Evolutionary conservation across 805 yeast species (phyloP).

Genomic region (Nakazawaea wickerhamii): DNA sequence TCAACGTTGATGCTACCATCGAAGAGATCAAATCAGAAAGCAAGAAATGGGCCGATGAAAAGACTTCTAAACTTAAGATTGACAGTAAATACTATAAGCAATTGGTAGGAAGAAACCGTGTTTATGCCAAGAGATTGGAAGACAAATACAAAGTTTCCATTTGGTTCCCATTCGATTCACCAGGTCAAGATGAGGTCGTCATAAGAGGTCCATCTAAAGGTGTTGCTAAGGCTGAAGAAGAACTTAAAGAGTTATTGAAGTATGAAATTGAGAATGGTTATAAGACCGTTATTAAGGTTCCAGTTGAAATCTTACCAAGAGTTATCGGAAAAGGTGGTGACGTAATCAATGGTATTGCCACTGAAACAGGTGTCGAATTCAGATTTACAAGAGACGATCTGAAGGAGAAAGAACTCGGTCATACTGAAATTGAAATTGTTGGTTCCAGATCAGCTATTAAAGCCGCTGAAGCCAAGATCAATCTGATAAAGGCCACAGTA

Average conservation of each 20-base stretch:
- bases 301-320: constrained; percentile 69
- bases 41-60: constrained; percentile 80
- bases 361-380: constrained; percentile 58
- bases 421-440: constrained; percentile 59
- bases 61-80: constrained; percentile 54
- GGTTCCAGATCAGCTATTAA: constrained; percentile 77
- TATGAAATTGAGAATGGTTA: constrained; percentile 86
- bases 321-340: constrained; percentile 91
- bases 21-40: constrained; percentile 51
- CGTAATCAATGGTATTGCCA: constrained; percentile 72
- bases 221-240: constrained; percentile 77
- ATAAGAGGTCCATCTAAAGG: constrained; percentile 90
- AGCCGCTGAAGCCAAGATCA: constrained; percentile 61
- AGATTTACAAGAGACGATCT: constrained; percentile 33
- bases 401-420: constrained; percentile 42
- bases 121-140: constrained; percentile 76
- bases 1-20: constrained; percentile 71
- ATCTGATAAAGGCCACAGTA: constrained; percentile 50
- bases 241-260: constrained; percentile 73
- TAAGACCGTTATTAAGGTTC: constrained; percentile 57
- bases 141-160: constrained; percentile 82
- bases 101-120: constrained; percentile 79
- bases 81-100: constrained; percentile 77
- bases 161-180: constrained; percentile 58
- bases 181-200: constrained; percentile 55